A percentile compares a stretch with the other conserved stretches of the same genome.
These are phyloP conservation scores for Nitzschia sp. DNA, from an alignment of 108 stramenopile species.

Conservation along the genomic window DNA sequence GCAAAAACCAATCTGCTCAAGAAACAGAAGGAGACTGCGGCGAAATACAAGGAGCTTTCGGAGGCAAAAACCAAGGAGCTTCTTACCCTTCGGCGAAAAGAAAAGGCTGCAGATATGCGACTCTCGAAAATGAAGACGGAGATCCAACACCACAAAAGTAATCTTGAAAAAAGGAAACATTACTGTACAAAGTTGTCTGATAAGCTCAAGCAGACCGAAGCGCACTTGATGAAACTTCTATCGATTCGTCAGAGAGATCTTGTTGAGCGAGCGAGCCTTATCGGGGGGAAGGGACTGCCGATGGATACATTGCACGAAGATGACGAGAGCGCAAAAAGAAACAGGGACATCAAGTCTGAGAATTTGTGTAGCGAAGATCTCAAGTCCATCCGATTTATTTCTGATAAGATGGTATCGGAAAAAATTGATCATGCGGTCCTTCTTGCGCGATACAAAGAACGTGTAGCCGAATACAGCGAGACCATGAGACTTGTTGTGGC, in stretches of 20 bases:
- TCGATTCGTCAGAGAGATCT: slow-evolving; percentile 62
- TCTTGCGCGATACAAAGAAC: slow-evolving; percentile 52
- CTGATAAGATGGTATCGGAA: slow-evolving; percentile 67
- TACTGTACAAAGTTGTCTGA: slow-evolving; percentile 64
- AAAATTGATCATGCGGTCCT: slow-evolving; percentile 46
- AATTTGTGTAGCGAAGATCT: slow-evolving; percentile 44
- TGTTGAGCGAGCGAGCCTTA: slow-evolving; percentile 2
- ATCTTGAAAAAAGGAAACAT: slow-evolving; percentile 63
- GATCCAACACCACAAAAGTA: slow-evolving; percentile 61
- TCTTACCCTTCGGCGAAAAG: slow-evolving; percentile 66
- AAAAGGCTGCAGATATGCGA: slow-evolving; percentile 53
- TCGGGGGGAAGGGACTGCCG: neutral
- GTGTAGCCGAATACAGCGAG: slow-evolving; percentile 64
- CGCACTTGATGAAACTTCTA: slow-evolving; percentile 76
- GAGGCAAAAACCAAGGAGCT: slow-evolving; percentile 81
- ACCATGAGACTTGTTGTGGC: slow-evolving; percentile 67
- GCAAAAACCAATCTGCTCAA: slow-evolving; percentile 67
- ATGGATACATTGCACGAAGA: neutral
- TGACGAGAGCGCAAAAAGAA: slow-evolving; percentile 7
- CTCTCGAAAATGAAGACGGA: slow-evolving; percentile 74
- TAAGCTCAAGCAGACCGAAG: slow-evolving; percentile 83
- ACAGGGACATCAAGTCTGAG: neutral
- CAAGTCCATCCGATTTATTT: slow-evolving; percentile 61
- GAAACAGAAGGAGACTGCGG: slow-evolving; percentile 73
- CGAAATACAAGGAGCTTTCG: slow-evolving; percentile 62